Base-by-base conservation (phyloP, 257 asterid genomes). In the Nicotiana obtusifolia region DNA sequence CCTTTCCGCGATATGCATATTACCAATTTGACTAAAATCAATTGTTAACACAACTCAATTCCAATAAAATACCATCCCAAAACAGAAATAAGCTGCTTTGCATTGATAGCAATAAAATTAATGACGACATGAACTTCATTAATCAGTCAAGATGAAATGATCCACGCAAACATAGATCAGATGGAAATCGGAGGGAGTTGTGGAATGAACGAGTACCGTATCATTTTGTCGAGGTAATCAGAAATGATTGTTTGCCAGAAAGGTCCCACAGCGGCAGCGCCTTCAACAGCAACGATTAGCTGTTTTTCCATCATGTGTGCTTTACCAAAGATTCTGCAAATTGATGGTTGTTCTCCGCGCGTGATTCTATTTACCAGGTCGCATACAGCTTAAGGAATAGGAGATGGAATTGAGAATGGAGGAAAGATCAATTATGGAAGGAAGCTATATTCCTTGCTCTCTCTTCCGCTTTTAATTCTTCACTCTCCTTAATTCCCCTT, bases 241-340 rank as follows among this genome's bases (percentile, higher is more conserved):
- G 94, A 86, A 69, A 93, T 33, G 77, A 96, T 88, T 79, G 91
- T 90, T 53, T 85, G 80, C 99, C 99, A 96, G 80, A 76, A 88
- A 5, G 98, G 97, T 4, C 98, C 98, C 60, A 90, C 44, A 83
- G 98, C 93, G 73, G 98, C 94, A 33, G 99, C 94, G 86, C 98
- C 98, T 91, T 96, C 99, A 7, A 96, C 92, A 53, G 86, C 98
- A 64, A 96, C 87, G 84, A 94, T 93, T 91, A 96, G 83, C 84
- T 92, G 91, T 59, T 90, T 92, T 82, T 87, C 83, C 66, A 87
- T 87, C 91, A 64, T 80, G 17, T 14, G 10, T 54, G 19, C 1
- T 80, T 44, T 65, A 35, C 37, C 41, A 54, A 13, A 17, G 76
- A 64, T 61, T 44, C 15, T 80, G 2, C 35, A 41, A 2, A 41